Conservation (phyloP, 2,329 filamentous ascomycete species). For the Penicillium sp. region DNA sequence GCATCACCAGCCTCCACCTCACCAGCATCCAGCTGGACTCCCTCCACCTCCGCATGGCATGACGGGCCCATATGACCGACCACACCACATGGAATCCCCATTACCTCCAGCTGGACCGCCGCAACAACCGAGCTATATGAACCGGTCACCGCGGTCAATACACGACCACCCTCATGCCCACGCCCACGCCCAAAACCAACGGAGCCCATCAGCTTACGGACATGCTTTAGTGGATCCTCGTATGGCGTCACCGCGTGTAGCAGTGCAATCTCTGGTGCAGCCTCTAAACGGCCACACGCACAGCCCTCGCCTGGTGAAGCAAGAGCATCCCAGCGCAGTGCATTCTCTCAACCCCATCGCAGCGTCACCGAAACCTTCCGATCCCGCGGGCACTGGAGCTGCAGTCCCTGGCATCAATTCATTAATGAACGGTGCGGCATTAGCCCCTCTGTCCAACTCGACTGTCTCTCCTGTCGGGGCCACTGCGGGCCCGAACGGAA, state of each 20-base stretch:
- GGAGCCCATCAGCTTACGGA: conserved; percentile 33
- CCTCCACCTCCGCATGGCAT: conserved; percentile 30
- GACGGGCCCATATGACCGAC: conserved; percentile 36
- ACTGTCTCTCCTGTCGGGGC: conserved; percentile 25
- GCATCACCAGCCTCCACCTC: conserved; percentile 24
- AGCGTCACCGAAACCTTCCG: conserved; percentile 27
- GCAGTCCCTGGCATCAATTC: conserved; percentile 57
- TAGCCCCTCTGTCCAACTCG: conserved; percentile 28
- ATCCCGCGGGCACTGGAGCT: conserved; percentile 29
- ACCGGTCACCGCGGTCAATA: conserved; percentile 29
- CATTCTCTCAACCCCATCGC: conserved; percentile 17
- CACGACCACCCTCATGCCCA: conserved; percentile 23
- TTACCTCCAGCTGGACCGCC: conserved; percentile 28
- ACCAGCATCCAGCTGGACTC: conserved; percentile 24
- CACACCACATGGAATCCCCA: conserved; percentile 34
- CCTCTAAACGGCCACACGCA: conserved; percentile 20
- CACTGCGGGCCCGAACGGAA: conserved; percentile 14
- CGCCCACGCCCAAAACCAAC: conserved; percentile 29
- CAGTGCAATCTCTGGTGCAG: conserved; percentile 25
- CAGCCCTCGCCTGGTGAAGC: conserved; percentile 32
- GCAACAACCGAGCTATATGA: conserved; percentile 24
- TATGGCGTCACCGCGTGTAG: conserved; percentile 36
- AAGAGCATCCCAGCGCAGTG: conserved; percentile 20
- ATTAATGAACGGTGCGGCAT: conserved; percentile 42
- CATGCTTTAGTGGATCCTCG: conserved; percentile 33